Conservation (phyloP, 2,329 filamentous ascomycete genomes). For the Neonectria coccinea region DNA sequence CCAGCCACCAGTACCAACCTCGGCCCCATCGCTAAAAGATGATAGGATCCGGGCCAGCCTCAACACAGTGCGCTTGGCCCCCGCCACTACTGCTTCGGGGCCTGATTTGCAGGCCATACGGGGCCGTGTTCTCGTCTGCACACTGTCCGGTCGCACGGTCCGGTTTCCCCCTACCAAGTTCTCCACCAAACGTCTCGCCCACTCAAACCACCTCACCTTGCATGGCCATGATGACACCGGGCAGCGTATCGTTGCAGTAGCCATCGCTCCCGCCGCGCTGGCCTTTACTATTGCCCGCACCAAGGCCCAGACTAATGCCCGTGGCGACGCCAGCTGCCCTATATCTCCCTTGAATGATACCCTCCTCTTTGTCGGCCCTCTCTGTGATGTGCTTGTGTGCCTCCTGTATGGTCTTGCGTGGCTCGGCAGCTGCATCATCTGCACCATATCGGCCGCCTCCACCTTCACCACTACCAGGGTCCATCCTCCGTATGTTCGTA, state of each 20-base stretch:
- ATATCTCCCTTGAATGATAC: conserved; percentile 10
- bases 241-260: conserved; percentile 43
- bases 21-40: conserved; percentile 16
- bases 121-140: not conserved
- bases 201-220: conserved; percentile 39
- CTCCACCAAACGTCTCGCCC: conserved; percentile 33
- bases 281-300: not conserved
- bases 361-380: conserved; percentile 10
- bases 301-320: conserved; percentile 10
- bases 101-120: conserved; percentile 5
- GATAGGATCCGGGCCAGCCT: conserved; percentile 14
- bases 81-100: conserved; percentile 2
- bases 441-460: conserved; percentile 18
- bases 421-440: conserved; percentile 23
- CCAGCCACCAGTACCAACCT: conserved; percentile 31
- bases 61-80: conserved; percentile 23
- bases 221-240: conserved; percentile 35
- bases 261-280: conserved; percentile 31
- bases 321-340: conserved; percentile 13
- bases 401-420: conserved; percentile 20
- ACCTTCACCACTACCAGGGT: conserved; percentile 15
- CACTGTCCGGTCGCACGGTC: conserved; percentile 38
- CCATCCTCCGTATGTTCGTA: conserved; percentile 6
- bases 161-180: conserved; percentile 10
- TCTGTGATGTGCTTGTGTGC: conserved; percentile 10